Evolutionary conservation across 2,329 filamentous ascomycete species (phyloP).

Genomic region (Sarocladium oryzae): DNA sequence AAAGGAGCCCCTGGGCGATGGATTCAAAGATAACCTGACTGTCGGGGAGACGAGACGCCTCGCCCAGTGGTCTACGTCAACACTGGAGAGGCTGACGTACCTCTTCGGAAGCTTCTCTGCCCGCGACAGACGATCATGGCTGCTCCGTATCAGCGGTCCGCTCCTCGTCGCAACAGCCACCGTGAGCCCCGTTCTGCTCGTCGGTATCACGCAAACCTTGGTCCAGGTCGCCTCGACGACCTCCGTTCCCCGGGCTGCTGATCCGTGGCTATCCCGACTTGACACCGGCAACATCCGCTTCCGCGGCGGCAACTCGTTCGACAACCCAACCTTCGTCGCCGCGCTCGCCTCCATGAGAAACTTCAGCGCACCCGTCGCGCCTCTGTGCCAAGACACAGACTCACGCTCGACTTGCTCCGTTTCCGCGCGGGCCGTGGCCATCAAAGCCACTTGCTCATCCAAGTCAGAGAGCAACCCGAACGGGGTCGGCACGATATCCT

Average conservation of each 20-base stretch:
- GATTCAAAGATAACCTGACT: neutral
- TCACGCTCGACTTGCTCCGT: neutral
- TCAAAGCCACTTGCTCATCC: neutral
- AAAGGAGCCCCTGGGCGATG: neutral
- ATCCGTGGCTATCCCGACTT: constrained; percentile 6
- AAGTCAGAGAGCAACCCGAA: neutral
- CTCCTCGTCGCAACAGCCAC: constrained; percentile 11
- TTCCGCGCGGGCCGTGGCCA: neutral
- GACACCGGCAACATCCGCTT: constrained; percentile 8
- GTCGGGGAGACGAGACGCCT: constrained; percentile 11
- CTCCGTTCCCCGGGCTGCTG: neutral
- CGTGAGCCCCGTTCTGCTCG: constrained; percentile 13
- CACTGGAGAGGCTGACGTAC: constrained; percentile 11
- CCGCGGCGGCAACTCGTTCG: constrained; percentile 1
- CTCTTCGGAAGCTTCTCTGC: constrained; percentile 9
- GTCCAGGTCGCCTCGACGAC: neutral
- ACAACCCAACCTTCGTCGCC: neutral
- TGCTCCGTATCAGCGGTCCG: constrained; percentile 9
- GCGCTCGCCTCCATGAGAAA: neutral
- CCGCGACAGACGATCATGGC: constrained; percentile 11
- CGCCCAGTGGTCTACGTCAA: constrained; percentile 13
- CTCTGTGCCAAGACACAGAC: neutral
- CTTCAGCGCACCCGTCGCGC: neutral
- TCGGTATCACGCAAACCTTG: constrained; percentile 9
- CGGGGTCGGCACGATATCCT: neutral